Evolutionary conservation across 768 basidiomycete genomes (phyloP).

Genomic region (Leucogyrophana mollusca): DNA sequence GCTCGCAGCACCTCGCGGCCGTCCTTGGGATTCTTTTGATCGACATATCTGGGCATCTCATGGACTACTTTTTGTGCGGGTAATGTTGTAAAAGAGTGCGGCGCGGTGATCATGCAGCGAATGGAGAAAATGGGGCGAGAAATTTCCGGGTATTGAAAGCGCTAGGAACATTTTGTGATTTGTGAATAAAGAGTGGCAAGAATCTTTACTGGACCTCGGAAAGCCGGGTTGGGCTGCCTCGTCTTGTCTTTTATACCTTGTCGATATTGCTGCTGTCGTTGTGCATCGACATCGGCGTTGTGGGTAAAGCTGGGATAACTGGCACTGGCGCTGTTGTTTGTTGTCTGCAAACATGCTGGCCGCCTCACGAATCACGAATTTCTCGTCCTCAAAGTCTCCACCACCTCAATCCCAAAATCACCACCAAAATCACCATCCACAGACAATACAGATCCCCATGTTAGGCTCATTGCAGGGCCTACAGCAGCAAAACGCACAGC

Average conservation of each 20-base stretch:
- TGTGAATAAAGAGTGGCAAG: too few species aligned
- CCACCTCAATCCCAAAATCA: constrained; percentile 27
- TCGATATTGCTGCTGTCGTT: constrained; percentile 5
- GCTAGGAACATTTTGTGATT: too few species aligned
- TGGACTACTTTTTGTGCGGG: too few species aligned
- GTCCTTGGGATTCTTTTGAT: too few species aligned
- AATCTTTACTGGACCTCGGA: too few species aligned
- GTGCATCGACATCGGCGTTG: constrained; percentile 11
- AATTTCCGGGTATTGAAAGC: too few species aligned
- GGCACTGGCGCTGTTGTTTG: constrained; percentile 32
- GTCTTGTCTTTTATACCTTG: constrained; percentile 8
- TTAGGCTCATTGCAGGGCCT: constrained; percentile 68
- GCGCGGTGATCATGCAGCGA: too few species aligned
- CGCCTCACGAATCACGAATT: constrained; percentile 32
- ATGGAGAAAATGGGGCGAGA: too few species aligned
- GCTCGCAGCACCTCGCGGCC: too few species aligned
- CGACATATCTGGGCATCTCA: too few species aligned
- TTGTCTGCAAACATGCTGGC: constrained; percentile 30
- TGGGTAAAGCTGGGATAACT: too few species aligned
- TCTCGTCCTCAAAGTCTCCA: constrained; percentile 24
- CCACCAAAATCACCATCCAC: constrained; percentile 31
- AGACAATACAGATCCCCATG: constrained; percentile 62
- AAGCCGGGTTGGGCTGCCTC: neutral
- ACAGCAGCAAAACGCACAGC: constrained; percentile 45
- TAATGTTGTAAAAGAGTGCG: too few species aligned